These are phyloP conservation scores for Petunia secreta DNA, from an alignment of 257 asterid species.

Conservation along the genomic window DNA sequence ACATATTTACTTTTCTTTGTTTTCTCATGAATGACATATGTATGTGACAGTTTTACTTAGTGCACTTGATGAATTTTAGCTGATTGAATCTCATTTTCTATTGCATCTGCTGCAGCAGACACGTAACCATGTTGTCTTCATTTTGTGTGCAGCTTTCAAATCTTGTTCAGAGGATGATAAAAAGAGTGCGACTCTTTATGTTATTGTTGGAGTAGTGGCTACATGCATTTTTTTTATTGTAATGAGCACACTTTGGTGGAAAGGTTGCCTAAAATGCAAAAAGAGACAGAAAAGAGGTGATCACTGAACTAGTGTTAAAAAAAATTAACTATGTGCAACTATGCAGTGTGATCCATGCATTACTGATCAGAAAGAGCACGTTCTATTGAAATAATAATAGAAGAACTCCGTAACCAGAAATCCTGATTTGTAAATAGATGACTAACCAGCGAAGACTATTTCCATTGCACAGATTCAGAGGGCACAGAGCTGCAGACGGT, in stretches of 20 bases:
- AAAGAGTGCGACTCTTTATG: conserved; percentile 49
- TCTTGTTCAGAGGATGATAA: conserved; percentile 64
- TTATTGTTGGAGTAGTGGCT: conserved; percentile 54
- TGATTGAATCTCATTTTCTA: neutral
- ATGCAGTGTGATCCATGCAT: neutral
- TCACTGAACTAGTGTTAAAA: neutral
- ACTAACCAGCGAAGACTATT: neutral
- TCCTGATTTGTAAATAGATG: neutral
- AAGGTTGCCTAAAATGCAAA: conserved; percentile 47
- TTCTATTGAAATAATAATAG: neutral
- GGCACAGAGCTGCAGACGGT: conserved; percentile 69
- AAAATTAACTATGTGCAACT: conserved; percentile 2
- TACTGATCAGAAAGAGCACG: neutral
- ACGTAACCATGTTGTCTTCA: conserved; percentile 11
- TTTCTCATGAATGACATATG: conserved; percentile 18
- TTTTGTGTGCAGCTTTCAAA: conserved; percentile 57
- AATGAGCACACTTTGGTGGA: conserved; percentile 69
- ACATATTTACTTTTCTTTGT: neutral
- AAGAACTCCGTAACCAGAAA: neutral
- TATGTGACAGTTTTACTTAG: neutral
- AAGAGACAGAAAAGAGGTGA: conserved; percentile 54
- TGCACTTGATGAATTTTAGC: neutral
- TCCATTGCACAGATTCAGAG: conserved; percentile 56
- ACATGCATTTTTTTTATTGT: conserved; percentile 38
- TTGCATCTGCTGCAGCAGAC: neutral